Evolutionary conservation across 805 yeast genomes (phyloP), one percentile per base, ranked within the genome.

Genomic region (Candida oleophila): DNA sequence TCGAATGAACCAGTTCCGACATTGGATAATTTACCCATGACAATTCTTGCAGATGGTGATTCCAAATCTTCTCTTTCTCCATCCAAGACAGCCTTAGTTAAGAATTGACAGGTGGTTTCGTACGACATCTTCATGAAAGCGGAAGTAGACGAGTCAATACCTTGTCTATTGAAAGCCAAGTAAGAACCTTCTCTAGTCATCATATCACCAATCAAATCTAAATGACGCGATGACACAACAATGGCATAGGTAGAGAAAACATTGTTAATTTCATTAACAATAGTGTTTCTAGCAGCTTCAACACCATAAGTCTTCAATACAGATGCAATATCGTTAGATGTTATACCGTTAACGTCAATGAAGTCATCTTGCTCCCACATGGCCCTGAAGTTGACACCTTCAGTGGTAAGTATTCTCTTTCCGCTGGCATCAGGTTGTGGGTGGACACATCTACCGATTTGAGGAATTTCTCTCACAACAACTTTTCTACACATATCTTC

Each of bases 141-240:
- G 5, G 98, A 91, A 1, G 97, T 90, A 12, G 94, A 82, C 1
- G 96, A 80, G 66, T 94, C 98, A 65, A 95, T 91, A 68, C 99
- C 99, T 73, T 89, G 97, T 77, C 99, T 88, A 70, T 89, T 91
- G 77, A 94, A 94, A 21, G 99, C 96, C 64, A 92, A 73, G 64
- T 91, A 94, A 2, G 95, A 81, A 61, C 99, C 99, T 70, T 94
- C 98, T 69, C 99, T 83, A 3, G 99, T 94, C 99, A 94, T 94
- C 89, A 89, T 88, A 69, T 94, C 99, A 54, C 96, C 99, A 67
- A 94, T 85, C 66, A 94, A 81, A 64, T 94, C 99, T 71, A 94
- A 82, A 74, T 94, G 99, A 68, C 99, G 89, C 45, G 82, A 74
- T 47, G 94, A 86, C 49, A 94, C 99, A 49, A 90, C 74, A 63